Base-by-base conservation (phyloP, 169 alveolate species). In the Plasmodium gaboni region DNA sequence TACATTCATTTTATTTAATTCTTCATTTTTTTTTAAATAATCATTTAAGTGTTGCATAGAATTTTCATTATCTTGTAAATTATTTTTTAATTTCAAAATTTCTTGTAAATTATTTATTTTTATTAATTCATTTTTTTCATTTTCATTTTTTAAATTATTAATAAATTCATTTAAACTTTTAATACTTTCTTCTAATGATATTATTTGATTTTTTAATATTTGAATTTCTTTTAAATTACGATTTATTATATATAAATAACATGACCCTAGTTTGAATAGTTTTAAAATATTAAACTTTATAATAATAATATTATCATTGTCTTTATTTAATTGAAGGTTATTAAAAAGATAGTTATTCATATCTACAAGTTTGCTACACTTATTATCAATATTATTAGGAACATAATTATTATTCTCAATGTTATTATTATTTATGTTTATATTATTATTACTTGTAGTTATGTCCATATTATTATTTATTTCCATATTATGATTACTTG, bases 151-250 rank as follows among this genome's bases (percentile, higher is more conserved):
- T 12, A 83, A 32, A 22, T 69, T 83, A 13, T 67, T 28, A 10
- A 83, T 70, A 50, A 70, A 68, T 24, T 38, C 15, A 48, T 83
- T 83, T 32, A 68, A 48, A 8, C 65, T 69, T 48, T 83, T 67
- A 42, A 70, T 70, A 15, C 28, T 83, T 50, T 83, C 48, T 51
- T 83, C 73, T 12, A 83, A 51, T 0, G 68, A 68, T 10, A 19
- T 15, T 0, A 83, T 63, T 55, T 69, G 64, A 15, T 83, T 70
- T 28, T 69, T 83, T 6, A 83, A 28, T 12, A 55, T 28, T 17
- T 83, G 50, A 10, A 83, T 83, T 55, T 83, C 91, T 57, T 83
- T 83, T 50, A 83, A 9, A 24, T 83, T 83, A 9, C 91, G n/a
- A 15, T 83, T 83, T 6, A 83, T 83, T 19, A 83, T 69, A 55